Evolutionary conservation across 2,329 filamentous ascomycete species (phyloP), one percentile per base, ranked within the genome.

Genomic region (Pseudocercospora vitis): DNA sequence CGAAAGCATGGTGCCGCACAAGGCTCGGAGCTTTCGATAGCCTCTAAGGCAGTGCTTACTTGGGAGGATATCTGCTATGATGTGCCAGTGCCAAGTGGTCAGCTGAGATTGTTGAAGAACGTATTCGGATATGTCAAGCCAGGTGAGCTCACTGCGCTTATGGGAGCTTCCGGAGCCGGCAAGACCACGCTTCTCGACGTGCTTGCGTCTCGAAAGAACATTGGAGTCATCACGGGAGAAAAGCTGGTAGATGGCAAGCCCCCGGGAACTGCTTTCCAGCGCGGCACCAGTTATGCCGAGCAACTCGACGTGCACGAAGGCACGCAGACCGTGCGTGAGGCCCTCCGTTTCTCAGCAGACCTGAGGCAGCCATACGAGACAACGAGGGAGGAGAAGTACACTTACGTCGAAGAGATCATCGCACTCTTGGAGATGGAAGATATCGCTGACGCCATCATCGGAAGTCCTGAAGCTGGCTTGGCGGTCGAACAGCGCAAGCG

Each of bases 111-210:
- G 5, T 61, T 80, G 24, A 74, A 75, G 48, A 71, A 76, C 18
- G 67, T 80, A 6, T 75, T 71, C 59, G 77, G 77, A 0, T 80
- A 74, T 51, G 76, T 80, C 18, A 72, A 75, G 52, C 76, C 77
- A 0, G 78, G 78, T 6, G 71, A 75, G 44, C 57, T 80, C 19
- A 78, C 76, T 4, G 77, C 77, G 5, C 62, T 80, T 33, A 79
- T 79, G 76, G 77, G 76, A 3, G 76, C 76, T 11, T 81, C 78
- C 2, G 81, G 81, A n/a, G 90, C 89, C 3, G 90, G 90, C 45
- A 95, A 95, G 74, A 94, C 89, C 0, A 95, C 90, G 0, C 75
- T 95, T 0, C 76, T 95, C 2, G 88, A 95, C 64, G 88, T 92
- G 1, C 75, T 95, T 8, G 83, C 84, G 1, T 74, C 79, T 4